Conservation (phyloP, 139 green algal species). For the Haematococcus lacustris region DNA sequence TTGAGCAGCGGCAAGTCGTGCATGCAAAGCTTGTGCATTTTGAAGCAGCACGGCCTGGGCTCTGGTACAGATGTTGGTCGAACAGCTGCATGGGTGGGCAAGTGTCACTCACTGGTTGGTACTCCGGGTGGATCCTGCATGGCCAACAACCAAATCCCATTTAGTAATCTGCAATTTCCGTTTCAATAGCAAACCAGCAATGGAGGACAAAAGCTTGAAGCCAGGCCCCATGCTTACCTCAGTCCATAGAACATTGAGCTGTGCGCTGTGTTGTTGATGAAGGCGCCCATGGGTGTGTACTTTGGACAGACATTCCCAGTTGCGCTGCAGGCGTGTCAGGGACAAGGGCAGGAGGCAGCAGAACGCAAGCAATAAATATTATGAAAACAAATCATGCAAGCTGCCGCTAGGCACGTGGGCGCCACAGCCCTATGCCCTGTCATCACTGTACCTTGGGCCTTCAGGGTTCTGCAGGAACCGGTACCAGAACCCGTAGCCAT, state of each 20-base stretch:
- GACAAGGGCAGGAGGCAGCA: no score
- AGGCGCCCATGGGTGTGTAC: constrained; percentile 36
- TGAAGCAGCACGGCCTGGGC: background rate
- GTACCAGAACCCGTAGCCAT: constrained; percentile 11
- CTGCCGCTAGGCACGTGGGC: no score
- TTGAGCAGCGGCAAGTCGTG: background rate
- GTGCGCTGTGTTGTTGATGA: constrained; percentile 53
- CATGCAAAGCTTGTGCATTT: background rate
- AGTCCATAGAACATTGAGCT: constrained; percentile 50
- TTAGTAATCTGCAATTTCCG: no score
- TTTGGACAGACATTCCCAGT: constrained; percentile 39
- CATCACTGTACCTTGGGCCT: background rate
- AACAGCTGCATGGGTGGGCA: background rate
- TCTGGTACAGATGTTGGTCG: background rate
- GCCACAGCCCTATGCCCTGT: no score
- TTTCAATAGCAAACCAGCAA: no score
- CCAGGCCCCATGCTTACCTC: no score
- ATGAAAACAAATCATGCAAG: no score
- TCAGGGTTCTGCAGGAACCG: background rate
- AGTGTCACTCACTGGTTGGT: no score
- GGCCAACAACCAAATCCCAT: no score
- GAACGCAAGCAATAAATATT: no score
- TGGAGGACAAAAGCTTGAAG: no score
- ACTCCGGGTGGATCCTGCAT: constrained; percentile 21
- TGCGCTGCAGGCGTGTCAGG: no score